Evolutionary conservation across 768 basidiomycete species (phyloP).

Genomic region (Cystobasidiopsis lactophilus): DNA sequence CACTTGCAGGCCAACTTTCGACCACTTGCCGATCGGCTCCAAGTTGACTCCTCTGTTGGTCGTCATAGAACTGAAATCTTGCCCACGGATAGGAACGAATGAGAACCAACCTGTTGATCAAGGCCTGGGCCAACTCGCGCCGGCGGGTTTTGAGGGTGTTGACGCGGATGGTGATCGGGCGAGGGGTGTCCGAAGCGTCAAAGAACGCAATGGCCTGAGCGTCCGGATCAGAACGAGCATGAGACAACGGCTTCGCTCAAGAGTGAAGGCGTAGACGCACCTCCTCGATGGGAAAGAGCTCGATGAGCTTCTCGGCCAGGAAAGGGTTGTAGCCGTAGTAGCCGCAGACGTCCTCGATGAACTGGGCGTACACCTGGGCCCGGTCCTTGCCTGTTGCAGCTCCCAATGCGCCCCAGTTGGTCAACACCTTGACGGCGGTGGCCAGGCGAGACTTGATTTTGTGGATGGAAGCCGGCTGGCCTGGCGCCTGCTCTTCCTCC

Average conservation of each 20-base stretch:
- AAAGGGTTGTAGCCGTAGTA: conserved; percentile 98
- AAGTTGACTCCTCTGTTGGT: conserved; percentile 62
- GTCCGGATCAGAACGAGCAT: too few species aligned
- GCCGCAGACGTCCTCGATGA: conserved; percentile 68
- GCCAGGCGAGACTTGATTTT: conserved; percentile 59
- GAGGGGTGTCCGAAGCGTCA: conserved; percentile 82
- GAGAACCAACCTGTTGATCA: conserved; percentile 42
- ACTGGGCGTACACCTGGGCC: conserved; percentile 70
- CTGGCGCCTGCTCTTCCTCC: conserved; percentile 31
- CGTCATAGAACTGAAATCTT: too few species aligned
- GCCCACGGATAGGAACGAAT: too few species aligned
- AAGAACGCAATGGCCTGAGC: conserved; percentile 86
- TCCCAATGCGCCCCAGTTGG: conserved; percentile 46
- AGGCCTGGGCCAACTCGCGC: conserved; percentile 74
- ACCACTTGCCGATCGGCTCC: conserved; percentile 98
- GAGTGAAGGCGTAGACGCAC: conserved; percentile 28
- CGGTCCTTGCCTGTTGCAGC: conserved; percentile 37
- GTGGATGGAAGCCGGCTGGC: conserved; percentile 39
- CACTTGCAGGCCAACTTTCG: conserved; percentile 93
- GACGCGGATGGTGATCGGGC: conserved; percentile 92
- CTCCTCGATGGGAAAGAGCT: conserved; percentile 78
- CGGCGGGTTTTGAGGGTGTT: conserved; percentile 86
- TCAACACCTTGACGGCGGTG: conserved; percentile 47
- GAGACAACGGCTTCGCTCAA: neutral
- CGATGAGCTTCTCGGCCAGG: conserved; percentile 80